A percentile compares a stretch with the other conserved stretches of the same genome.
Conservation (phyloP, 2,329 filamentous ascomycete genomes). For the Fusarium oligoseptatum region DNA sequence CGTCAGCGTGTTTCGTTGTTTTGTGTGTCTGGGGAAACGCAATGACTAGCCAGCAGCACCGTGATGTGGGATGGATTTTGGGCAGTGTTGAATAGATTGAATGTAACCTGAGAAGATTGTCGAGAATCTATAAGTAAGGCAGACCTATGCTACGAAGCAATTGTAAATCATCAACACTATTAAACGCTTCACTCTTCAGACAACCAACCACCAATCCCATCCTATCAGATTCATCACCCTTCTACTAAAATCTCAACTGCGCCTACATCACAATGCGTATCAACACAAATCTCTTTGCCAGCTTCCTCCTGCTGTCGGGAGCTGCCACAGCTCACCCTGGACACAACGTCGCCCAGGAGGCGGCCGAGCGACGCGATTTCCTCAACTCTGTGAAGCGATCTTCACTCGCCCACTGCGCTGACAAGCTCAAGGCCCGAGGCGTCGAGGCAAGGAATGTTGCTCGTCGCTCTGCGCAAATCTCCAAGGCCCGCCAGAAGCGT, state of each 20-base stretch:
- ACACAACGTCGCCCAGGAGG: conserved; percentile 62
- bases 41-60: background rate
- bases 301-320: conserved; percentile 26
- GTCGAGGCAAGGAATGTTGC: conserved; percentile 58
- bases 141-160: background rate
- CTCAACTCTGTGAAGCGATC: conserved; percentile 53
- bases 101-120: background rate
- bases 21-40: background rate
- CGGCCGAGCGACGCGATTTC: conserved; percentile 62
- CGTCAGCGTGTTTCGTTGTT: conserved; percentile 1
- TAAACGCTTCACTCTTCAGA: background rate
- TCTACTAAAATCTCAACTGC: background rate
- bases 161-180: background rate
- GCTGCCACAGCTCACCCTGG: conserved; percentile 59
- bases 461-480: conserved; percentile 58
- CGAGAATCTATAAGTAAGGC: background rate
- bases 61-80: background rate
- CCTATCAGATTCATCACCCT: background rate
- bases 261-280: background rate
- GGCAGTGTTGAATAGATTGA: background rate
- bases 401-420: conserved; percentile 61
- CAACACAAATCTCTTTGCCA: conserved; percentile 26
- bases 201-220: background rate
- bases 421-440: conserved; percentile 61
- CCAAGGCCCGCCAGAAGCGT: conserved; percentile 58